Percentiles rank a stretch among this genome's conserved stretches.
Evolutionary conservation across 2,329 filamentous ascomycete genomes (phyloP).

Genomic region (Rhinocladiella mackenziei): DNA sequence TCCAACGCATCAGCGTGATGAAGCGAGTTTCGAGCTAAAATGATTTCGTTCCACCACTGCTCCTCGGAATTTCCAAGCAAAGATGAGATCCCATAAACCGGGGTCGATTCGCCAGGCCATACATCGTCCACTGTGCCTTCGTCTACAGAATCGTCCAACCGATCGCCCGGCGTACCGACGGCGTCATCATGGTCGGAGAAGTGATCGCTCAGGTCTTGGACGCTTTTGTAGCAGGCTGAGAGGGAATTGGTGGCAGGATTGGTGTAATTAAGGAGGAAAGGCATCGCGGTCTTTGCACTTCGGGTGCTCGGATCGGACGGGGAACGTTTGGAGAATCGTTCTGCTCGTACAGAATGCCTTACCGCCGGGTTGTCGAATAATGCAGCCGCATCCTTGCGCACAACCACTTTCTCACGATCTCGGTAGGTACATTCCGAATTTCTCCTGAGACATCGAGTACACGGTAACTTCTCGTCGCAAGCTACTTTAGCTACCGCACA

Average conservation of each 20-base stretch:
- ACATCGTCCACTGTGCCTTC: background rate
- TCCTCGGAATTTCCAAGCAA: conserved; percentile 3
- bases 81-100: background rate
- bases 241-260: conserved; percentile 4
- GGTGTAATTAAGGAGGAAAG: conserved; percentile 4
- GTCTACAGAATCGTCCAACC: background rate
- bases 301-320: background rate
- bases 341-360: background rate
- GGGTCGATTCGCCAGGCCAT: background rate
- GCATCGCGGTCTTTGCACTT: conserved; percentile 1
- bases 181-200: background rate
- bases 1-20: background rate
- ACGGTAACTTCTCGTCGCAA: conserved; percentile 2
- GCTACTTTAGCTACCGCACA: conserved; percentile 3
- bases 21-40: background rate
- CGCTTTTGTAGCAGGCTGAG: conserved; percentile 2
- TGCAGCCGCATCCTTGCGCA: background rate
- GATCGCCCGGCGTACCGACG: background rate
- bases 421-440: background rate
- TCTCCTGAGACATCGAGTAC: conserved; percentile 3
- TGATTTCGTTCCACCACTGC: conserved; percentile 7
- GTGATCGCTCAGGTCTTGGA: background rate
- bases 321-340: background rate
- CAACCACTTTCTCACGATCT: background rate
- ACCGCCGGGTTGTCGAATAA: background rate